Evolutionary conservation across 257 asterid species (phyloP), one percentile per base, ranked within the genome.

Genomic region (Nicotiana tabacum): DNA sequence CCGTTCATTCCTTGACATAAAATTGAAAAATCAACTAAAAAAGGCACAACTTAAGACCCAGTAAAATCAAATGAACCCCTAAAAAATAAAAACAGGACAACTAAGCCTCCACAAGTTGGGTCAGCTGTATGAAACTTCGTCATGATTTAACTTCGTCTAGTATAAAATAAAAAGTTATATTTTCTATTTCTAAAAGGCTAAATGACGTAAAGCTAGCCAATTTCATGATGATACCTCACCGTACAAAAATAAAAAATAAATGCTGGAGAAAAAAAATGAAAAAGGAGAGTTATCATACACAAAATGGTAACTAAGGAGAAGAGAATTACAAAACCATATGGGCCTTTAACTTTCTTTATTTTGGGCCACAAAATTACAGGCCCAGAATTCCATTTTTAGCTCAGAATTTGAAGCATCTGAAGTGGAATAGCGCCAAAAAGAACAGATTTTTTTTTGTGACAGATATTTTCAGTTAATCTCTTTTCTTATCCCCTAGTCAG

Each of bases 401-500:
- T 72, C 61, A 43, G 3, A 72, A 3, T 70, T 43, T 72, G 46
- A 30, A 64, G 37, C 4, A 11, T 29, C 17, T 9, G 17, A 65
- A 65, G 4, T 3, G 3, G 24, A 32, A 2, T 74, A 51, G 62
- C 27, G 58, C 37, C 80, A 74, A 74, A 48, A 74, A 74, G 8
- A 48, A 74, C 43, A 27, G 27, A 6, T 48, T 74, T 27, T 67
- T 24, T 24, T 78, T 78, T 60, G 70, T 60, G n/a, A 78, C 65
- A 66, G 77, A 64, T 66, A 66, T 81, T 66, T 46, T 62, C 77
- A 48, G 65, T 48, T 29, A 24, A 16, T 18, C 62, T 24, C 30
- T 32, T 64, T 13, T 74, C 80, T 74, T 74, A 74, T 57, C 83
- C 43, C 64, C 30, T 62, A 65, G 72, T 66, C 46, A 83, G 18